phyloP scores from a whole-genome alignment of 2,329 filamentous ascomycete species.

The Fusarium torreyae region DNA sequence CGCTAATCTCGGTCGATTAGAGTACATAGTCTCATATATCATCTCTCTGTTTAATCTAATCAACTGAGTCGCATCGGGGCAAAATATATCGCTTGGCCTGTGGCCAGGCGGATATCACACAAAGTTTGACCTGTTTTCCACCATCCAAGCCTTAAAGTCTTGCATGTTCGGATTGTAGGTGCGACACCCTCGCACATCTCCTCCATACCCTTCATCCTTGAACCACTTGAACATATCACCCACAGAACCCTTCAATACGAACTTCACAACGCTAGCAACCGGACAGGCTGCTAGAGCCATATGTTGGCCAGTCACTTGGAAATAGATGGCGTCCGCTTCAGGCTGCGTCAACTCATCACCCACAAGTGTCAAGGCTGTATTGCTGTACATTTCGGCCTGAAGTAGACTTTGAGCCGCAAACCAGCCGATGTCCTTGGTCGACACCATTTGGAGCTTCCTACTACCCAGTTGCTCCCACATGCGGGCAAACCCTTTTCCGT shows the following conservation, averaged over 20 bases:
- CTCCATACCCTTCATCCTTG: conserved; percentile 37
- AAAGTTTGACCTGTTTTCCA: background rate
- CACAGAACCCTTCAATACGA: conserved; percentile 21
- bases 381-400: conserved; percentile 48
- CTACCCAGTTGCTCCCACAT: conserved; percentile 43
- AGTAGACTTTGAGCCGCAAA: conserved; percentile 58
- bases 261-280: conserved; percentile 28
- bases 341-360: conserved; percentile 38
- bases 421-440: conserved; percentile 59
- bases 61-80: too few species aligned
- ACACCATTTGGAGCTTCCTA: conserved; percentile 55
- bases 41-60: too few species aligned
- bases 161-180: conserved; percentile 18
- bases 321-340: conserved; percentile 32
- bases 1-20: too few species aligned
- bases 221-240: conserved; percentile 42
- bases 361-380: conserved; percentile 24
- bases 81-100: too few species aligned
- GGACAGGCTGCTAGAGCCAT: conserved; percentile 32
- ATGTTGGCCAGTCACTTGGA: background rate
- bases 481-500: conserved; percentile 52
- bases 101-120: too few species aligned
- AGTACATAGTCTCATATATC: too few species aligned
- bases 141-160: conserved; percentile 25
- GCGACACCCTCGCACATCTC: conserved; percentile 21